Percentiles rank a stretch among this genome's conserved stretches.
These are phyloP conservation scores for Lycium ferocissimum DNA, from an alignment of 257 asterid species.

Conservation along the genomic window DNA sequence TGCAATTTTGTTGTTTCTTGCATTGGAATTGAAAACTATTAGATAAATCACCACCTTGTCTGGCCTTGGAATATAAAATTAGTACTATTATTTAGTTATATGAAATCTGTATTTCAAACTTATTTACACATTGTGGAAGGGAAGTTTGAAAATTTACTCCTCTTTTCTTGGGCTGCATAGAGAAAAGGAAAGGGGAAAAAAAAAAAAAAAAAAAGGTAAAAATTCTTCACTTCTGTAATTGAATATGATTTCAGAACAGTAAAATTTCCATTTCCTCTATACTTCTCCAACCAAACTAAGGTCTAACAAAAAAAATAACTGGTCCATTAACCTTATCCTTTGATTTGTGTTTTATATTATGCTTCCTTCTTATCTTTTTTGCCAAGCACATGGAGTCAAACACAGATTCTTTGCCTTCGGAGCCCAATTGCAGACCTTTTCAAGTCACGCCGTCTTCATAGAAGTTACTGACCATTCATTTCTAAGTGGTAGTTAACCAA, in stretches of 20 bases:
- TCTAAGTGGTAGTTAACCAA: slow-evolving; percentile 6
- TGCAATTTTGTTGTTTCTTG: background rate
- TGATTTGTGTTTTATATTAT: background rate
- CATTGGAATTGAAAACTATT: background rate
- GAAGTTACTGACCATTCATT: background rate
- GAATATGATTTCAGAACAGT: background rate
- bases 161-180: background rate
- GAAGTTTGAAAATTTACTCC: background rate
- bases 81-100: background rate
- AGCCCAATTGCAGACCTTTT: background rate
- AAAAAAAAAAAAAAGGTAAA: too few relatives aligned
- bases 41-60: slow-evolving; percentile 7
- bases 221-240: background rate
- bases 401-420: background rate
- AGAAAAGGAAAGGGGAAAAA: background rate
- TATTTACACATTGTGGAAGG: slow-evolving; percentile 20
- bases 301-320: background rate
- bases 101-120: background rate
- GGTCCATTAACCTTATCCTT: slow-evolving; percentile 2
- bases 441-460: background rate
- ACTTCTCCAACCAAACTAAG: slow-evolving; percentile 3
- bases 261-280: background rate
- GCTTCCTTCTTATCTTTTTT: background rate
- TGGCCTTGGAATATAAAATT: slow-evolving; percentile 13
- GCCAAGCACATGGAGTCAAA: background rate